These are phyloP conservation scores for Thraustochytrium striatum DNA, from an alignment of 352 stramenopile species.

Conservation along the genomic window DNA sequence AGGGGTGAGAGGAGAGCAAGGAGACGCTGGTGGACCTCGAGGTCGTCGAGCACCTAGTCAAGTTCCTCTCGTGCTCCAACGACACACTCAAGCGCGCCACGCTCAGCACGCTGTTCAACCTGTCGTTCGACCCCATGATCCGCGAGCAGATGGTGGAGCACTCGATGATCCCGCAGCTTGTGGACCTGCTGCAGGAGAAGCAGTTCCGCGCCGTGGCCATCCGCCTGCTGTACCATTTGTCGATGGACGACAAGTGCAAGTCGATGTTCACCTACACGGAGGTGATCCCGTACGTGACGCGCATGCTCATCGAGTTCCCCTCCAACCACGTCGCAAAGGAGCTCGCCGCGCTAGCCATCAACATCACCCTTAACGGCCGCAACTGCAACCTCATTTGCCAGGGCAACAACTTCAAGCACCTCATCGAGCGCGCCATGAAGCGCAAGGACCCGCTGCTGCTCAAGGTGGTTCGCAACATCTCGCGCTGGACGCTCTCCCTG, in stretches of 20 bases:
- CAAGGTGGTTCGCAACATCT: constrained; percentile 85
- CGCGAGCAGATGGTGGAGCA: constrained; percentile 76
- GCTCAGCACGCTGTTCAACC: constrained; percentile 81
- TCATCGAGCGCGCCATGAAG: constrained; percentile 77
- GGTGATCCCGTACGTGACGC: constrained; percentile 85
- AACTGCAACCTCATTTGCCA: constrained; percentile 84
- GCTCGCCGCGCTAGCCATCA: constrained; percentile 85
- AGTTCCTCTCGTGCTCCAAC: constrained; percentile 58
- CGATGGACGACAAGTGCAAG: constrained; percentile 87
- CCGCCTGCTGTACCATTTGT: constrained; percentile 88
- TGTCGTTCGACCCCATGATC: constrained; percentile 82
- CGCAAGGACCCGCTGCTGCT: constrained; percentile 83
- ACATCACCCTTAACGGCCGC: constrained; percentile 80
- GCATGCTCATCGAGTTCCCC: constrained; percentile 87
- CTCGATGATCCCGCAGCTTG: constrained; percentile 82
- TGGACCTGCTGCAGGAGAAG: constrained; percentile 84
- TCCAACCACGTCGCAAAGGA: constrained; percentile 84
- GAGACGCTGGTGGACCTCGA: constrained; percentile 76
- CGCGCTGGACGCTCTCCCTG: constrained; percentile 79
- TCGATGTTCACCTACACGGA: constrained; percentile 90
- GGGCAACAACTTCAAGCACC: constrained; percentile 74
- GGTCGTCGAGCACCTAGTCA: constrained; percentile 56
- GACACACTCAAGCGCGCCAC: constrained; percentile 55
- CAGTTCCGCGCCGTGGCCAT: constrained; percentile 76
- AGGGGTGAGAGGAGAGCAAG: constrained; percentile 88